Base-by-base conservation (phyloP, 2,329 filamentous ascomycete species). In the Aaosphaeria arxii region DNA sequence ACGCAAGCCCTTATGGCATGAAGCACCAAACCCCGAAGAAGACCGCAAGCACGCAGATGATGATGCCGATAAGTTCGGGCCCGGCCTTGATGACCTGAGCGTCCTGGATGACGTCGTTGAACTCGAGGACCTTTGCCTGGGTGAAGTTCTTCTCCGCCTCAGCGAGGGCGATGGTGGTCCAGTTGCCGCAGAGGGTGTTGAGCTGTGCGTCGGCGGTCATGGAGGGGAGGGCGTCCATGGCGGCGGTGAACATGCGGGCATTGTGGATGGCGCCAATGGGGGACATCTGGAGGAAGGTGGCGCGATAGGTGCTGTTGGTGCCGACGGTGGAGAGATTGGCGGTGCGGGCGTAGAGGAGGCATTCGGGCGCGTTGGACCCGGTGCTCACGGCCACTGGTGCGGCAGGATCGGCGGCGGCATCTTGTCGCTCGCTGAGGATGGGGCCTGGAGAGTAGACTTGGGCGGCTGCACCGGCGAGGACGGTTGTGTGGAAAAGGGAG, bases 301-400 rank as follows among this genome's bases (percentile, higher is more conserved):
- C 69, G 45, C 76, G 75, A 49, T 74, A 74, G 44, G 73, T 74
- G 49, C 69, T 57, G 63, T 78, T 79, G 46, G 64, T 52, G 49
- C 72, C 73, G 51, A 78, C 71, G 50, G 69, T 72, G 24, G 75
- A 76, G 50, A 76, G 69, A 60, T 78, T 78, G 51, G 76, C 76
- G 24, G 72, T 73, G 43, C 57, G 61, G 48, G 71, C 61, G 59
- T 78, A 78, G 58, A 76, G 70, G 44, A 64, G 51, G 61, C 75
- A 78, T 43, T 63, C 50, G 11, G 63, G 54, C 40, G 53, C 55
- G 45, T 55, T 55, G 9, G 61, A 53, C n/a, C 59, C 54, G 33
- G 46, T 53, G 13, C 33, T 9, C 13, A 36, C 13, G 33, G 33
- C 33, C 33, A 36, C 9, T 2, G 41, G 17, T 24, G 17, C 17